A percentile compares a stretch with the other conserved stretches of the same genome.
These are phyloP conservation scores for Xylaria sp. DNA, from an alignment of 2,329 filamentous ascomycete species.

Conservation along the genomic window DNA sequence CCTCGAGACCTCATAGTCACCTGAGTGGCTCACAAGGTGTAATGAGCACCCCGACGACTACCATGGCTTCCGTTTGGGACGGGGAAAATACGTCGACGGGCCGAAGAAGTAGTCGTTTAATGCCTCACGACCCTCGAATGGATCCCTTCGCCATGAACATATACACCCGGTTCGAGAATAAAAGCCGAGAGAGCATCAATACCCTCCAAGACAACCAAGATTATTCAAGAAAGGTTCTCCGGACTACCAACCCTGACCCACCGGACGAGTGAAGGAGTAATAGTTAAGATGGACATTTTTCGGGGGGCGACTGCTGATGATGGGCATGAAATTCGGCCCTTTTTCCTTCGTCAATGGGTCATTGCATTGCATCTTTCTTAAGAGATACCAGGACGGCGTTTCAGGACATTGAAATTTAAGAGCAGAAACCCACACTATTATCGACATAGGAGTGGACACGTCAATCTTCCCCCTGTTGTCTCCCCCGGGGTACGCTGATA, in stretches of 20 bases:
- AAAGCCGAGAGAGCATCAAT: constrained; percentile 71
- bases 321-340: constrained; percentile 49
- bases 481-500: constrained; percentile 6
- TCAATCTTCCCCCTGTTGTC: constrained; percentile 15
- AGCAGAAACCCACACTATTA: constrained; percentile 38
- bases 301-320: constrained; percentile 46
- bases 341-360: constrained; percentile 47
- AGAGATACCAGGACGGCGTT: constrained; percentile 61
- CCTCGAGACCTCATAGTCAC: constrained; percentile 59
- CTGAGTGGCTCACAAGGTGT: constrained; percentile 64
- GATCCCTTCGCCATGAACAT: constrained; percentile 69
- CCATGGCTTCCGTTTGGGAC: constrained; percentile 57
- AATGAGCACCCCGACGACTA: constrained; percentile 57
- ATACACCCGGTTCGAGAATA: constrained; percentile 64
- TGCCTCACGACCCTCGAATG: constrained; percentile 72
- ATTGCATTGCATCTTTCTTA: constrained; percentile 54
- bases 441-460: constrained; percentile 40
- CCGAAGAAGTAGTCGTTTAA: constrained; percentile 64
- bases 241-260: constrained; percentile 72
- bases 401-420: constrained; percentile 40
- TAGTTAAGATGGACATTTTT: constrained; percentile 22
- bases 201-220: constrained; percentile 74
- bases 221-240: constrained; percentile 71
- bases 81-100: constrained; percentile 54
- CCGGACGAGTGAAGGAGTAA: constrained; percentile 47